Percentiles rank a stretch among this genome's conserved stretches.
Conservation (phyloP, 192 early-diverging fungal genomes). For the Backusella australiensis region DNA sequence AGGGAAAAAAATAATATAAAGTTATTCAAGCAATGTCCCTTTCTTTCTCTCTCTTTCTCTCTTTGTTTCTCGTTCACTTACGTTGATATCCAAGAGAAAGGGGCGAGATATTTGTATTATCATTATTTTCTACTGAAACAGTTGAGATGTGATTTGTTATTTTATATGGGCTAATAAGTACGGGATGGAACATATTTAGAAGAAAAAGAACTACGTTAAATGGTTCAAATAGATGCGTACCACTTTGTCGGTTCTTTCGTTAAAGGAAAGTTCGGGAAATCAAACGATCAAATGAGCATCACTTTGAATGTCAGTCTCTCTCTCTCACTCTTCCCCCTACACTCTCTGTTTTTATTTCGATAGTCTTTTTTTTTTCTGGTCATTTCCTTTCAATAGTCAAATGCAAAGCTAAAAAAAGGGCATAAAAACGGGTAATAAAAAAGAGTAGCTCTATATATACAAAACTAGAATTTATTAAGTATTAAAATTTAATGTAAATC, state of each 20-base stretch:
- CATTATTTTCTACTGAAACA: not conserved
- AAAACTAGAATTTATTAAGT: too few species aligned
- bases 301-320: not conserved
- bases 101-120: not conserved
- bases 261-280: slow-evolving; percentile 4
- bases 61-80: not conserved
- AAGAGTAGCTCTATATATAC: too few species aligned
- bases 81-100: not conserved
- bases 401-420: not conserved
- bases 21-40: not conserved
- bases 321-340: not conserved
- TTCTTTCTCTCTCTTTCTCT: not conserved
- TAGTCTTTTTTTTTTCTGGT: not conserved
- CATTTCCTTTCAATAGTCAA: not conserved
- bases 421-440: too few species aligned
- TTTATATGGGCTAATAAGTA: not conserved
- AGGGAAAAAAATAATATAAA: not conserved
- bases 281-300: not conserved
- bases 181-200: not conserved
- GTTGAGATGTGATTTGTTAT: not conserved
- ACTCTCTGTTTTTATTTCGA: not conserved
- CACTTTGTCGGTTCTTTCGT: not conserved
- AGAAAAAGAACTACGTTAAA: not conserved
- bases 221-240: not conserved
- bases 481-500: not conserved